phyloP scores from a whole-genome alignment of 2,329 filamentous ascomycete genomes.

The Scedosporium aurantiacum region DNA sequence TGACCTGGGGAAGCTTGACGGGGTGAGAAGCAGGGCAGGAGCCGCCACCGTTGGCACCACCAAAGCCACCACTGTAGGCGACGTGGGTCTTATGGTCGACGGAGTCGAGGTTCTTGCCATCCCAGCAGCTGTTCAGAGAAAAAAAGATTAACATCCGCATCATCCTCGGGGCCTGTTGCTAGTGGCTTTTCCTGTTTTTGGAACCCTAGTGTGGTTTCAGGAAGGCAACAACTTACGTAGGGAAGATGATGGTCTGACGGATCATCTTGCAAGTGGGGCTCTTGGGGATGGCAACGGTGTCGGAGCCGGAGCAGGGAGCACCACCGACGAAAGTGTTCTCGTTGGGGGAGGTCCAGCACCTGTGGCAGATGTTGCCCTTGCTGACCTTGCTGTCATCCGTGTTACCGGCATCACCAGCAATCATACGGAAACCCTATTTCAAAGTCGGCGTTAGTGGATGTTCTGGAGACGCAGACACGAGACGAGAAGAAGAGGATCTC shows the following conservation, averaged over 20 bases:
- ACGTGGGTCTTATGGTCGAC: conserved; percentile 27
- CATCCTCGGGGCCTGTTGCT: too few species aligned
- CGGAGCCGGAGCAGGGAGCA: conserved; percentile 35
- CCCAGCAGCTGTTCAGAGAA: conserved; percentile 33
- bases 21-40: conserved; percentile 9
- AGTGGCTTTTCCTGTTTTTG: too few species aligned
- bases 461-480: too few species aligned
- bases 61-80: conserved; percentile 8
- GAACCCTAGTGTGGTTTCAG: too few species aligned
- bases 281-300: conserved; percentile 38
- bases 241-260: conserved; percentile 41
- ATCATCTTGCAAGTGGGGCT: conserved; percentile 38
- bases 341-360: conserved; percentile 33
- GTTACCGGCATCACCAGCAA: conserved; percentile 31
- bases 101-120: conserved; percentile 38
- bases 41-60: conserved; percentile 3
- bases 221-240: conserved; percentile 22
- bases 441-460: too few species aligned
- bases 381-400: conserved; percentile 26
- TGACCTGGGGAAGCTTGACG: conserved; percentile 9
- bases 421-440: conserved; percentile 33
- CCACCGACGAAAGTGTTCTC: conserved; percentile 36
- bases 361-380: conserved; percentile 32
- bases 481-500: background rate
- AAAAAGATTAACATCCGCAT: background rate